A percentile compares a stretch with the other conserved stretches of the same genome.
phyloP scores from a whole-genome alignment of 352 stramenopile genomes.

The Globisporangium ultimum region DNA sequence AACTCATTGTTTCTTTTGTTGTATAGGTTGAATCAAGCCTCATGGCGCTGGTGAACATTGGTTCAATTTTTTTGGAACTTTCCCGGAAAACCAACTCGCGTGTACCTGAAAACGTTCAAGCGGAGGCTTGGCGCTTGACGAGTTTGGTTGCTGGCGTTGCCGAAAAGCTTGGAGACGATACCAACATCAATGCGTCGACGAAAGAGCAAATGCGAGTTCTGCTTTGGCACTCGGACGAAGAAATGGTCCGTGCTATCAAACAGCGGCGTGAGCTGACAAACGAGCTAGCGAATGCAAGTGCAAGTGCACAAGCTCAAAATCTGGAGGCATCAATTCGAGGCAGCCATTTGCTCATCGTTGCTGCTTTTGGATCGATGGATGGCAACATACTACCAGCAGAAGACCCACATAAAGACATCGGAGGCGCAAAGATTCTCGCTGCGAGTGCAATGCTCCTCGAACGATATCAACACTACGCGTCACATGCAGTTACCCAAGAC shows the following conservation, averaged over 20 bases:
- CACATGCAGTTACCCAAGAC: conserved; percentile 11
- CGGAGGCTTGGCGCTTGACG: conserved; percentile 27
- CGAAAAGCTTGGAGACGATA: conserved; percentile 19
- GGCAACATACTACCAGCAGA: neutral
- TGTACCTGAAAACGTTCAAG: conserved; percentile 16
- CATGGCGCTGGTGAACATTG: conserved; percentile 35
- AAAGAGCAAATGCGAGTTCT: conserved; percentile 21
- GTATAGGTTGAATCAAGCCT: conserved; percentile 37
- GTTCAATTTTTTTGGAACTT: conserved; percentile 26
- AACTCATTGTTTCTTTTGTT: neutral
- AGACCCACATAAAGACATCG: conserved; percentile 2
- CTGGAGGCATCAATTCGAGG: conserved; percentile 27
- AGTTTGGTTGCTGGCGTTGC: conserved; percentile 32
- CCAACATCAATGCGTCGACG: neutral
- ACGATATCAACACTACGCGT: conserved; percentile 33
- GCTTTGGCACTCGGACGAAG: conserved; percentile 33
- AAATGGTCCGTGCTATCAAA: conserved; percentile 38
- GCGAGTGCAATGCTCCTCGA: conserved; percentile 30
- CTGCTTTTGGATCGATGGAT: conserved; percentile 21
- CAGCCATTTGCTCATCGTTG: conserved; percentile 35
- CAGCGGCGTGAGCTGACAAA: conserved; percentile 17
- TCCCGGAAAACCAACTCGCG: neutral
- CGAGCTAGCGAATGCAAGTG: neutral
- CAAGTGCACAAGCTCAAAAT: neutral
- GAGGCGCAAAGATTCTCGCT: conserved; percentile 14